Percentiles rank a stretch among this genome's conserved stretches.
phyloP scores from a whole-genome alignment of 2,329 filamentous ascomycete species.

The Elsinoe ampelina region DNA sequence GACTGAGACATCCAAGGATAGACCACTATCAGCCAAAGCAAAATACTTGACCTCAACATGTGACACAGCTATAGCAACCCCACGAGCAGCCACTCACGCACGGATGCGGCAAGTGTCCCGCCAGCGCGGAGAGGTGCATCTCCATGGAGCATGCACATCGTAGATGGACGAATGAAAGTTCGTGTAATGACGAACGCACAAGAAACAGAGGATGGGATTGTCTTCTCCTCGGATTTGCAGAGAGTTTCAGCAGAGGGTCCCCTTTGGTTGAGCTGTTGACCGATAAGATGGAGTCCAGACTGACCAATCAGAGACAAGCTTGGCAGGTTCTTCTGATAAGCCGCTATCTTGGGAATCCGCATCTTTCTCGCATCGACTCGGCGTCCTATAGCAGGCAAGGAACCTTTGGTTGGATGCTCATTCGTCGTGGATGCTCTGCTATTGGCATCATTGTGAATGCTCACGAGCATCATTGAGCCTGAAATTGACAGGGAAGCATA shows the following conservation, averaged over 20 bases:
- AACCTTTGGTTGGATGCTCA: no score
- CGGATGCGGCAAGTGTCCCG: not conserved
- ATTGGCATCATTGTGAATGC: no score
- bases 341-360: not conserved
- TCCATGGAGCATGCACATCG: slow-evolving; percentile 7
- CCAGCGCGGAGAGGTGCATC: slow-evolving; percentile 7
- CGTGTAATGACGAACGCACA: not conserved
- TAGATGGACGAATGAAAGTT: not conserved
- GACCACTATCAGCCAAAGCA: not conserved
- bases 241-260: not conserved
- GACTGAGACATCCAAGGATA: no score
- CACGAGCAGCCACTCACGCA: slow-evolving; percentile 3
- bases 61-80: slow-evolving; percentile 10
- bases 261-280: slow-evolving; percentile 1
- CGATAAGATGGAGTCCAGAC: not conserved
- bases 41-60: slow-evolving; percentile 11
- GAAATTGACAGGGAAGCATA: not conserved
- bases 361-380: not conserved
- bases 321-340: slow-evolving; percentile 7
- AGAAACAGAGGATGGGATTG: not conserved
- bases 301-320: not conserved
- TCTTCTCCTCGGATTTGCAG: slow-evolving; percentile 9
- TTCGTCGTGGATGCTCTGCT: no score
- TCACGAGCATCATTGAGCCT: not conserved
- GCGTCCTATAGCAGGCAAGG: not conserved